A percentile compares a stretch with the other conserved stretches of the same genome.
Evolutionary conservation across 441 rosid genomes (phyloP).

Genomic region (Adansonia gregorii): DNA sequence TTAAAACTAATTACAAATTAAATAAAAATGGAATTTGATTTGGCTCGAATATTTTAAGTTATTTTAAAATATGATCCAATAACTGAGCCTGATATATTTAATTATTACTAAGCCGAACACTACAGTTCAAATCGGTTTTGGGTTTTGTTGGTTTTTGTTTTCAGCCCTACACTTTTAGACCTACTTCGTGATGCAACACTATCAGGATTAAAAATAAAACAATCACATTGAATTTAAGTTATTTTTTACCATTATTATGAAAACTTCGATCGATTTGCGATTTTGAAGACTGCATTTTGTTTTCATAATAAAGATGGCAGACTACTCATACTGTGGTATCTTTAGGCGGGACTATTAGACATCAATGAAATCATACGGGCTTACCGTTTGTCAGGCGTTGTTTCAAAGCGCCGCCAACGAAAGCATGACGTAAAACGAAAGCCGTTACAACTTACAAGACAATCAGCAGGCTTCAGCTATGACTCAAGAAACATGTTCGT

Average conservation of each 20-base stretch:
- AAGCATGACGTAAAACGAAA: not conserved
- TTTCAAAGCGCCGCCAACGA: not conserved
- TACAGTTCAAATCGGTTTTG: no score
- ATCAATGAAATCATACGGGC: not conserved
- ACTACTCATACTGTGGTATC: not conserved
- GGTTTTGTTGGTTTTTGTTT: no score
- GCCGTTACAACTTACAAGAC: not conserved
- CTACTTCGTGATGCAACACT: not conserved
- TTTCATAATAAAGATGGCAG: not conserved
- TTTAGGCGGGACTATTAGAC: not conserved
- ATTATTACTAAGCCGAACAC: no score
- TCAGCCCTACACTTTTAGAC: no score
- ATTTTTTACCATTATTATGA: not conserved
- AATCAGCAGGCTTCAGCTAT: not conserved
- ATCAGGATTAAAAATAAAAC: not conserved
- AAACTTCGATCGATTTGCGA: not conserved
- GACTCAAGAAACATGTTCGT: not conserved
- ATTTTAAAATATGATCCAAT: no score
- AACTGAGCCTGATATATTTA: no score
- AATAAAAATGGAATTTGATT: no score
- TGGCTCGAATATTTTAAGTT: no score
- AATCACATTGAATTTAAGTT: not conserved
- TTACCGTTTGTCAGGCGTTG: constrained; percentile 18
- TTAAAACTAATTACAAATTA: no score
- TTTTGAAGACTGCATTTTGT: not conserved